phyloP scores from a whole-genome alignment of 225 moss, liverwort and hornwort genomes.

The Pseudoscleropodium purum region DNA sequence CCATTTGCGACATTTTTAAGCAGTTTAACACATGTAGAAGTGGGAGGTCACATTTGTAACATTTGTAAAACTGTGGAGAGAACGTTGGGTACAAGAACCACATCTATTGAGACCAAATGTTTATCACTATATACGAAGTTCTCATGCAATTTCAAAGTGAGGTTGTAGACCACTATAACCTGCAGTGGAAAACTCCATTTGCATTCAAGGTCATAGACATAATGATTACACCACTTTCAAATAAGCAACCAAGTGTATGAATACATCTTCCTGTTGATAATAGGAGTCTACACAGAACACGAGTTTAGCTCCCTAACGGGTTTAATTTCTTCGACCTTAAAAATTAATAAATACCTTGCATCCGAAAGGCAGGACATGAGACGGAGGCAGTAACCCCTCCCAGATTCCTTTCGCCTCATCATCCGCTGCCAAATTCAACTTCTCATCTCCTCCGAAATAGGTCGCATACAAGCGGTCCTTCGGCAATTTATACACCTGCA shows the following conservation, averaged over 20 bases:
- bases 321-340: not conserved
- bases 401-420: constrained; percentile 40
- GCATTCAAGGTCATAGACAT: not conserved
- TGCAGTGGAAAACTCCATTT: not conserved
- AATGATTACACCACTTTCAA: not conserved
- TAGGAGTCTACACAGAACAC: not conserved
- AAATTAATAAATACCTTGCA: constrained; percentile 19
- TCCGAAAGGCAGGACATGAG: constrained; percentile 42
- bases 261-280: not conserved
- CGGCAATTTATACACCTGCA: constrained; percentile 43
- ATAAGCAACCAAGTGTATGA: not conserved
- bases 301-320: not conserved
- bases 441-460: constrained; percentile 57
- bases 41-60: not conserved
- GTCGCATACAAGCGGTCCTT: constrained; percentile 52
- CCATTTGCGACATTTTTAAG: not conserved
- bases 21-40: not conserved
- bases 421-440: constrained; percentile 31
- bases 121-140: not conserved
- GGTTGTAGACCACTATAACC: not conserved
- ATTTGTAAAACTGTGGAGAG: not conserved
- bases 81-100: not conserved
- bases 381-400: constrained; percentile 25
- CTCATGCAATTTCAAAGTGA: not conserved
- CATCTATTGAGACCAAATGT: not conserved